A percentile compares a stretch with the other conserved stretches of the same genome.
Evolutionary conservation across 75 land plant genomes (phyloP).

Genomic region (Pseudotsuga menziesii): DNA sequence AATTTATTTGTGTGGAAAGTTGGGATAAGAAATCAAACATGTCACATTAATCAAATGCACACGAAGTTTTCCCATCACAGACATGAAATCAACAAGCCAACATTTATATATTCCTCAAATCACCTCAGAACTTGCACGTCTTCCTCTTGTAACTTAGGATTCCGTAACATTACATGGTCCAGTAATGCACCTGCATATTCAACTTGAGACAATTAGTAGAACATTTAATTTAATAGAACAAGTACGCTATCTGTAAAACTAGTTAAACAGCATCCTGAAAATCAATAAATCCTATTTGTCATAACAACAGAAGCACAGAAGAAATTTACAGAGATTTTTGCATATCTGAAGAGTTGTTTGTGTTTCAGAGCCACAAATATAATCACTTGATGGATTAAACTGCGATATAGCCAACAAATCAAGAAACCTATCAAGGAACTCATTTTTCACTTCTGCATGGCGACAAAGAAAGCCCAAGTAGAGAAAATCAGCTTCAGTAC

Average conservation of each 20-base stretch:
- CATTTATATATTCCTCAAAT: too few relatives aligned
- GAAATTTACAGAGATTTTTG: slow-evolving; percentile 41
- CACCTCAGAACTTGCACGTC: slow-evolving; percentile 46
- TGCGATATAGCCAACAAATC: slow-evolving; percentile 28
- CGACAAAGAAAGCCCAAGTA: not conserved
- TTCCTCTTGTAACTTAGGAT: slow-evolving; percentile 34
- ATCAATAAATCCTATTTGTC: not conserved
- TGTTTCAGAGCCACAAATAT: slow-evolving; percentile 26
- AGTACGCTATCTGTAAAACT: not conserved
- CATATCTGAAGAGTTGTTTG: slow-evolving; percentile 45
- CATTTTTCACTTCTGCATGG: slow-evolving; percentile 39
- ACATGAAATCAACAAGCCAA: not conserved
- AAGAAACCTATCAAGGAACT: slow-evolving; percentile 30
- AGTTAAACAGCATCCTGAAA: not conserved
- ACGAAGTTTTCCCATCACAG: not conserved
- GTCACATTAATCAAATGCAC: not conserved
- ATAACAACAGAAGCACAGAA: not conserved
- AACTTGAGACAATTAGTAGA: not conserved
- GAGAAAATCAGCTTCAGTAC: not conserved
- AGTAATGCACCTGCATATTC: slow-evolving; percentile 21
- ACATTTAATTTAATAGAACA: not conserved
- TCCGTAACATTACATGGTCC: slow-evolving; percentile 32
- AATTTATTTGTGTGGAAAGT: not conserved
- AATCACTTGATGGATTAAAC: slow-evolving; percentile 21
- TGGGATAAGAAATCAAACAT: not conserved